Percentiles rank a stretch among this genome's conserved stretches.
Evolutionary conservation across 2,329 filamentous ascomycete genomes (phyloP).

Genomic region (Exophiala calicioides): DNA sequence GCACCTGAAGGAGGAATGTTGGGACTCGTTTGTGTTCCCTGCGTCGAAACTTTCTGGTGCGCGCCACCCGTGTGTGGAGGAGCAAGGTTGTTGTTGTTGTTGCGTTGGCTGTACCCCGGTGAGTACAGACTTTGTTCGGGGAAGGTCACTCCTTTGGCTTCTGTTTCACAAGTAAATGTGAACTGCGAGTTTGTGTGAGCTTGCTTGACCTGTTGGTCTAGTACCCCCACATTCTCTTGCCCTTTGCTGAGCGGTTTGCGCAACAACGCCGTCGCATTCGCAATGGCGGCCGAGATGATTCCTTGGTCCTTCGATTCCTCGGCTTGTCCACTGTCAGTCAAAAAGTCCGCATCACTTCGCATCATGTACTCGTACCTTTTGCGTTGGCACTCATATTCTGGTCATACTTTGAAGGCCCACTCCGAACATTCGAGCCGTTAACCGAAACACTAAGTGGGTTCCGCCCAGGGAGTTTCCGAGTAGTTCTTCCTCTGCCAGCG

Average conservation of each 20-base stretch:
- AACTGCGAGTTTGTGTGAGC: slow-evolving; percentile 81
- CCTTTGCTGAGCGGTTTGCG: slow-evolving; percentile 57
- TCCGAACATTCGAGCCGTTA: slow-evolving; percentile 33
- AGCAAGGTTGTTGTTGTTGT: slow-evolving; percentile 22
- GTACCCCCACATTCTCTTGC: slow-evolving; percentile 75
- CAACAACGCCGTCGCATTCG: slow-evolving; percentile 74
- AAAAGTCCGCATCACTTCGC: not conserved
- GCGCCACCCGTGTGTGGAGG: slow-evolving; percentile 34
- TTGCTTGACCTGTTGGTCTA: slow-evolving; percentile 69
- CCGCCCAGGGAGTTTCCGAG: slow-evolving; percentile 50
- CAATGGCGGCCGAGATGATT: slow-evolving; percentile 90
- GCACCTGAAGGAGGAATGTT: slow-evolving; percentile 43
- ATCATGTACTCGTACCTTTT: slow-evolving; percentile 27
- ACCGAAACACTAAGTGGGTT: slow-evolving; percentile 34
- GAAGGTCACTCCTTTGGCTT: slow-evolving; percentile 77
- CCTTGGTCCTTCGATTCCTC: slow-evolving; percentile 60
- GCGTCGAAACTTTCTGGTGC: slow-evolving; percentile 48
- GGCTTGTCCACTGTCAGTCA: slow-evolving; percentile 39
- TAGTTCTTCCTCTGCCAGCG: slow-evolving; percentile 79
- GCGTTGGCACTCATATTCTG: slow-evolving; percentile 26
- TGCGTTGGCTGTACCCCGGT: slow-evolving; percentile 30
- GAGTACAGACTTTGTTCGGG: slow-evolving; percentile 58
- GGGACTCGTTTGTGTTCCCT: slow-evolving; percentile 59
- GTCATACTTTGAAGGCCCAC: slow-evolving; percentile 29
- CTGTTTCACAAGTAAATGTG: slow-evolving; percentile 93